Percentiles rank a stretch among this genome's conserved stretches.
phyloP scores from a whole-genome alignment of 2,329 filamentous ascomycete species.

The Aspergillus alliaceus region DNA sequence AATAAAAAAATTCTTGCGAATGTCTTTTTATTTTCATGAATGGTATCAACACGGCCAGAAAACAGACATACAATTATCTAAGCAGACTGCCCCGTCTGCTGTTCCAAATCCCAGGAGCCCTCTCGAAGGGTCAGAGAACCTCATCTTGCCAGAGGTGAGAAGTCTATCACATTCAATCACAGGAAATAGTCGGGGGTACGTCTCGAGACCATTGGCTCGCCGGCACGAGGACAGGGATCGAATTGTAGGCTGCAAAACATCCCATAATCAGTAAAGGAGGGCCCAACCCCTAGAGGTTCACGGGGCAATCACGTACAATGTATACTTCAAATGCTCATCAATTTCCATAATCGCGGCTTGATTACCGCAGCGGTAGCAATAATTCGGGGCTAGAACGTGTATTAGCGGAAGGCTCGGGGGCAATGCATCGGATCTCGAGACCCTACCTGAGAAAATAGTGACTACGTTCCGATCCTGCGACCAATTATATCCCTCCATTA shows the following conservation, averaged over 20 bases:
- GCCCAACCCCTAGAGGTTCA: too few species aligned
- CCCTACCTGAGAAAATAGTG: conserved; percentile 89
- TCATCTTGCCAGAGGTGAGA: conserved; percentile 21
- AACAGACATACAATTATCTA: conserved; percentile 37
- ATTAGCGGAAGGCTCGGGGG: conserved; percentile 23
- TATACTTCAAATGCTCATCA: conserved; percentile 98
- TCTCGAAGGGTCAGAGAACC: conserved; percentile 23
- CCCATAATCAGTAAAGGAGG: neutral
- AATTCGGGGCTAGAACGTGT: conserved; percentile 67
- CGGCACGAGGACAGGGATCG: conserved; percentile 94
- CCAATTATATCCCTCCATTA: conserved; percentile 99
- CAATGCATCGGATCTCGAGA: neutral
- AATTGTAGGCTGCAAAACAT: conserved; percentile 81
- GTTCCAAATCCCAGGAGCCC: conserved; percentile 29
- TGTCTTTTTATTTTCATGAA: conserved; percentile 41
- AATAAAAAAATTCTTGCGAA: conserved; percentile 19
- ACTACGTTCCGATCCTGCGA: conserved; percentile 97
- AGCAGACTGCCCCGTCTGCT: conserved; percentile 29
- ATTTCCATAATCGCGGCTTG: conserved; percentile 99
- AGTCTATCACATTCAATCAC: conserved; percentile 50
- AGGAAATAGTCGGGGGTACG: conserved; percentile 99
- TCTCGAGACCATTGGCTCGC: conserved; percentile 98
- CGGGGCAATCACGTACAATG: conserved; percentile 70
- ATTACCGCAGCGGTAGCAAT: conserved; percentile 98
- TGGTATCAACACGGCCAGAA: conserved; percentile 42